Conservation (phyloP, 164 flowering plant species). For the Paratinospora sagittata region DNA sequence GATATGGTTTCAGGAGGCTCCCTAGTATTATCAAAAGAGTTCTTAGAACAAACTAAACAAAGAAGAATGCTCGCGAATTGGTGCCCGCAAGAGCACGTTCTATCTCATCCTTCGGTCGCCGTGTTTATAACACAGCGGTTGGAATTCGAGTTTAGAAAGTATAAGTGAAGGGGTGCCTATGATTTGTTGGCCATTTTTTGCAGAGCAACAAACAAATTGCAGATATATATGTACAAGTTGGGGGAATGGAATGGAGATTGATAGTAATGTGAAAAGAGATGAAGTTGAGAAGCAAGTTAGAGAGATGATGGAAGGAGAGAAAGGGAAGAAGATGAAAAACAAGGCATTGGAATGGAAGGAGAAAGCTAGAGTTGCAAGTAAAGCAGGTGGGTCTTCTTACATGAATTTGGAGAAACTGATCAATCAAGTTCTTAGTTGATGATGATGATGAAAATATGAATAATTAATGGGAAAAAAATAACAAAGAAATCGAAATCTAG, state of each 20-base stretch:
- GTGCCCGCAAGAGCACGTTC: constrained; percentile 39
- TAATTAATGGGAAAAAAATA: too few relatives aligned
- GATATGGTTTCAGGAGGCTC: constrained; percentile 34
- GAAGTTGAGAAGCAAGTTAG: constrained; percentile 25
- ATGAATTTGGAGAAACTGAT: constrained; percentile 17
- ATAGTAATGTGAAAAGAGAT: constrained; percentile 25
- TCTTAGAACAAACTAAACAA: constrained; percentile 21
- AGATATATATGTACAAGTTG: constrained; percentile 24
- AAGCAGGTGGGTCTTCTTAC: constrained; percentile 33
- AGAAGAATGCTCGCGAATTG: constrained; percentile 35
- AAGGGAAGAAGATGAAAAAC: constrained; percentile 24
- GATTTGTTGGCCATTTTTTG: constrained; percentile 55
- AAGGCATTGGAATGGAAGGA: constrained; percentile 30
- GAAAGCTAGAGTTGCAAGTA: constrained; percentile 24
- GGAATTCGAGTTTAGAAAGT: constrained; percentile 30
- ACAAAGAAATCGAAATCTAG: too few relatives aligned
- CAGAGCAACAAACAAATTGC: constrained; percentile 38
- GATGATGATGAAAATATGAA: too few relatives aligned
- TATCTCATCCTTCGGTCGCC: constrained; percentile 22
- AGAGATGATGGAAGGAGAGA: constrained; percentile 34
- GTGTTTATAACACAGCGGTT: constrained; percentile 29
- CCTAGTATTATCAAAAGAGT: constrained; percentile 25
- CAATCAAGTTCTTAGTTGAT: constrained; percentile 9
- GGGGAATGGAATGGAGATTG: constrained; percentile 29
- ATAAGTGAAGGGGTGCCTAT: constrained; percentile 30